A percentile compares a stretch with the other conserved stretches of the same genome.
Evolutionary conservation across 768 basidiomycete genomes (phyloP).

Genomic region (Leccinum imitatum): DNA sequence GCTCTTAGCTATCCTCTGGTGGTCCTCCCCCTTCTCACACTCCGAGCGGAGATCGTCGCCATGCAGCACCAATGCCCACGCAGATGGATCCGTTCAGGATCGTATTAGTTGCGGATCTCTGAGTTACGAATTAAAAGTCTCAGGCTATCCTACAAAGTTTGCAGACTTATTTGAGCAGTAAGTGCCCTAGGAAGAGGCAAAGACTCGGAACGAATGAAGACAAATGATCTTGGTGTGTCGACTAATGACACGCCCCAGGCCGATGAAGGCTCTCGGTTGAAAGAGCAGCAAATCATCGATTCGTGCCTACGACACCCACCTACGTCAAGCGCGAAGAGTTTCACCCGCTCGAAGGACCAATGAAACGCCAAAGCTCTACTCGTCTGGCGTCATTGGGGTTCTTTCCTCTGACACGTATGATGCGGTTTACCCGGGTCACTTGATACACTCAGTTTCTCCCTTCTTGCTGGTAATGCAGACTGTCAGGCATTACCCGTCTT

Average conservation of each 20-base stretch:
- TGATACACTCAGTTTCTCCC: neutral
- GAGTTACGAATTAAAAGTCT: neutral
- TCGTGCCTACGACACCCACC: neutral
- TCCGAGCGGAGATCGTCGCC: too few species aligned
- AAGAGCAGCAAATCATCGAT: too few species aligned
- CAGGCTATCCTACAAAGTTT: neutral
- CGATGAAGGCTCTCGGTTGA: too few species aligned
- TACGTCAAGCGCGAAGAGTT: conserved; percentile 3
- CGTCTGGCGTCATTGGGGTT: neutral
- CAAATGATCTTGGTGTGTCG: too few species aligned
- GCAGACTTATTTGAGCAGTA: neutral
- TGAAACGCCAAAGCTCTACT: conserved; percentile 16
- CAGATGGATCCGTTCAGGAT: too few species aligned
- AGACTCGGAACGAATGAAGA: too few species aligned
- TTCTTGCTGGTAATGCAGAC: too few species aligned
- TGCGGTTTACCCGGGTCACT: neutral
- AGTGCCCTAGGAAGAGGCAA: neutral
- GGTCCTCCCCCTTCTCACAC: neutral
- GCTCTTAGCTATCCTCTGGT: neutral
- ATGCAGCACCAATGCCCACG: too few species aligned
- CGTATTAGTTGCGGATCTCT: too few species aligned
- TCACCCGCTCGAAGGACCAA: neutral
- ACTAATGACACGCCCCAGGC: too few species aligned
- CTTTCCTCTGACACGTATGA: neutral
- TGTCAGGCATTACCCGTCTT: too few species aligned